phyloP scores from a whole-genome alignment of 352 stramenopile genomes.

The Globisporangium uncinulatum region DNA sequence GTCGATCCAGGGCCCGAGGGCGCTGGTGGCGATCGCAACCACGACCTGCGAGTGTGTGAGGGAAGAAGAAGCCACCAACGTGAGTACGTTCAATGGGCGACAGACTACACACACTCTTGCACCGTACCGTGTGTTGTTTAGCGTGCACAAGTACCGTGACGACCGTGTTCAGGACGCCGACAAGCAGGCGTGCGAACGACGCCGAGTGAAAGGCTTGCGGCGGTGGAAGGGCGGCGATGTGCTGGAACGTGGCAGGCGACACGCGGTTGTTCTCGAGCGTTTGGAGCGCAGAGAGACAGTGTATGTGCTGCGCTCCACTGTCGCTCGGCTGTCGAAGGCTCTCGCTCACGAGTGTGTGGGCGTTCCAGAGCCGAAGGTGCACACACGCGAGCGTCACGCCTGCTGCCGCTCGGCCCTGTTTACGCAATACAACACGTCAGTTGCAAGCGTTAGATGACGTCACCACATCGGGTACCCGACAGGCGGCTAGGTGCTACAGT shows the following conservation, averaged over 20 bases:
- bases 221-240: slow-evolving; percentile 33
- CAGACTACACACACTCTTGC: not conserved
- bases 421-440: too few relatives aligned
- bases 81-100: not conserved
- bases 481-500: not conserved
- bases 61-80: not conserved
- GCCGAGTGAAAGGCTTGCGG: slow-evolving; percentile 28
- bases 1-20: slow-evolving; percentile 42
- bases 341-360: slow-evolving; percentile 23
- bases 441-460: not conserved
- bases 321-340: slow-evolving; percentile 3
- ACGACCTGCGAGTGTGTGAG: slow-evolving; percentile 14
- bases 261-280: slow-evolving; percentile 8
- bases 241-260: slow-evolving; percentile 12
- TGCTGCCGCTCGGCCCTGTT: slow-evolving; percentile 15
- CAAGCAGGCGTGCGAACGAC: slow-evolving; percentile 44
- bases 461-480: too few relatives aligned
- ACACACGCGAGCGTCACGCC: slow-evolving; percentile 36
- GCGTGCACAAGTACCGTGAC: slow-evolving; percentile 25
- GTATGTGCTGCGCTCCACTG: not conserved
- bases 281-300: slow-evolving; percentile 5
- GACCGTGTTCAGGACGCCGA: slow-evolving; percentile 37
- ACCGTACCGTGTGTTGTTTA: slow-evolving; percentile 28
- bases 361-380: slow-evolving; percentile 47
- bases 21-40: slow-evolving; percentile 15